phyloP scores from a whole-genome alignment of 495 filamentous ascomycete species.

The Podospora comata region DNA sequence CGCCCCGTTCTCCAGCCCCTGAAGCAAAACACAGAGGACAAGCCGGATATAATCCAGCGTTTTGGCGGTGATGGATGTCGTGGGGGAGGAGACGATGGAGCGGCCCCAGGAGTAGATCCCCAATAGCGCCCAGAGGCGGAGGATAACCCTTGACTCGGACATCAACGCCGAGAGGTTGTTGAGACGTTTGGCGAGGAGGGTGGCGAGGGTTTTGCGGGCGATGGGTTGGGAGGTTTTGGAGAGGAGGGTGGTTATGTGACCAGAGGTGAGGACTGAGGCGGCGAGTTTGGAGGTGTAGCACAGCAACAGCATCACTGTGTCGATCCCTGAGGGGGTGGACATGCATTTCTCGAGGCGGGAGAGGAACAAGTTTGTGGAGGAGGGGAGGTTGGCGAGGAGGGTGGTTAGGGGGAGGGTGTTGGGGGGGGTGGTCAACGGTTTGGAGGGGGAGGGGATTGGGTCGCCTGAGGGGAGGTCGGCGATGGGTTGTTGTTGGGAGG shows the following conservation, averaged over 20 bases:
- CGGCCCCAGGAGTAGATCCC: conserved; percentile 73
- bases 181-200: conserved; percentile 42
- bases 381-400: conserved; percentile 37
- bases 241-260: conserved; percentile 37
- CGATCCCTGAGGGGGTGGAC: conserved; percentile 57
- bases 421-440: conserved; percentile 40
- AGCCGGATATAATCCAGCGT: conserved; percentile 67
- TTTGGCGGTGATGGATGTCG: conserved; percentile 39
- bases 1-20: conserved; percentile 78
- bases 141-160: conserved; percentile 64
- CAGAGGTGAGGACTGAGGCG: conserved; percentile 39
- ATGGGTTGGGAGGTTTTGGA: conserved; percentile 31
- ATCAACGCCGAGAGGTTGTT: conserved; percentile 53
- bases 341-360: conserved; percentile 55
- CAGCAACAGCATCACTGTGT: conserved; percentile 58
- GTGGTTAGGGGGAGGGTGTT: conserved; percentile 29
- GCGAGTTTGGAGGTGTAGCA: conserved; percentile 61
- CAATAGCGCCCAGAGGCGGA: conserved; percentile 75
- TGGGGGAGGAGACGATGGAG: conserved; percentile 40
- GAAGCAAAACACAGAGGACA: conserved; percentile 61
- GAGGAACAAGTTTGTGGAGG: conserved; percentile 47
- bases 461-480: conserved; percentile 42
- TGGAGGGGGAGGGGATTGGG: conserved; percentile 36
- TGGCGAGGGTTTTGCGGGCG: conserved; percentile 42
- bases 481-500: conserved; percentile 23